Evolutionary conservation across 2,329 filamentous ascomycete species (phyloP), one percentile per base, ranked within the genome.

Genomic region (Cercospora citrullina): DNA sequence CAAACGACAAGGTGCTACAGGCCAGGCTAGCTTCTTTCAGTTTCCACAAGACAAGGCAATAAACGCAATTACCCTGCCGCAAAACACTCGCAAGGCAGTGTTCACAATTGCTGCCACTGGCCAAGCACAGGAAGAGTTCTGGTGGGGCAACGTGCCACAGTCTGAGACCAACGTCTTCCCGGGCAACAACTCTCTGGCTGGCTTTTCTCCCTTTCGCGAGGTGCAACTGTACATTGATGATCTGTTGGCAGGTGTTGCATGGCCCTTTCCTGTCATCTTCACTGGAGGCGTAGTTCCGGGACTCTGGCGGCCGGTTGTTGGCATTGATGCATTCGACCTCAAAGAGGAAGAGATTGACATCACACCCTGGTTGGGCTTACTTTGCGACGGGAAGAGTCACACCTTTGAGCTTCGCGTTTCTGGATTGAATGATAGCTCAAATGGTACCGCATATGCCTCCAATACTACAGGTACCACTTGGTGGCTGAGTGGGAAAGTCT

Each of bases 191-290:
- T 79, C 80, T 1, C 82, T 93, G 0, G 87, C 87, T 26, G 92
- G 91, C 0, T 87, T 87, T 73, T 90, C 90, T 5, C 88, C 91
- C 0, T 94, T 91, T 77, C 87, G 92, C 23, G 92, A 96, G 80
- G 84, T 95, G 1, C 91, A 94, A 73, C 81, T 95, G 0, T 82
- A 86, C 53, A 91, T 96, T 63, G 92, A 96, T 75, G 90, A 86
- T 1, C 80, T 85, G 18, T 79, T 94, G 23, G 91, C 90, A 1
- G 92, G 92, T 2, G 87, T 93, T 1, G 86, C 88, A 33, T 95
- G 91, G 91, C 93, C 92, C 0, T 94, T 91, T 73, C 91, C 92
- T 0, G 85, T 93, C 18, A 89, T 96, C 60, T 94, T 94, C 73
- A 94, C 92, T 0, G 92, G 93, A 2, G 92, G 92, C 1, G 84